Percentiles rank a stretch among this genome's conserved stretches.
Conservation (phyloP, 2,329 filamentous ascomycete genomes). For the Penicillium sp. region DNA sequence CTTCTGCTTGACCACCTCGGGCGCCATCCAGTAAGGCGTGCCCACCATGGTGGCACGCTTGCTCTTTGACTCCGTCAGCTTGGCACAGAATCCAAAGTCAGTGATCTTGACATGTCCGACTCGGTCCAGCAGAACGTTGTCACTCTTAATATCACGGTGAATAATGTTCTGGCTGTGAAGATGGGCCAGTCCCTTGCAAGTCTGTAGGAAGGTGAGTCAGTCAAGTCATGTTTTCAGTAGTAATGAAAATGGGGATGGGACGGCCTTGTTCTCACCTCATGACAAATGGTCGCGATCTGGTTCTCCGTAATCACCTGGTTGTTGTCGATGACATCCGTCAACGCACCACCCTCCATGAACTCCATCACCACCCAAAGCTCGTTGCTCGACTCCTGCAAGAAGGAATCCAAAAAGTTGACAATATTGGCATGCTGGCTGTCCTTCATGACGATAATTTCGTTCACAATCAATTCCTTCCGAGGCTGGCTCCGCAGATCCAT, state of each 20-base stretch:
- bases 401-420: constrained; percentile 97
- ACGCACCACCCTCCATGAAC: constrained; percentile 96
- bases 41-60: constrained; percentile 99
- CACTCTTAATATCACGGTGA: constrained; percentile 98
- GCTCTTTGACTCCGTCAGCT: constrained; percentile 92
- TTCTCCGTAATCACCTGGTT: constrained; percentile 92
- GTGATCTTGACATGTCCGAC: constrained; percentile 98
- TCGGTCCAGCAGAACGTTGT: constrained; percentile 93
- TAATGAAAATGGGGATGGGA: background rate
- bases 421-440: constrained; percentile 98
- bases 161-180: constrained; percentile 96
- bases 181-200: constrained; percentile 91
- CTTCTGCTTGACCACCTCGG: constrained; percentile 98
- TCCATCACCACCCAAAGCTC: constrained; percentile 99
- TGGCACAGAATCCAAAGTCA: constrained; percentile 98
- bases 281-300: constrained; percentile 95
- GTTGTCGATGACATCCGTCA: constrained; percentile 99
- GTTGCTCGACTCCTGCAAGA: constrained; percentile 88
- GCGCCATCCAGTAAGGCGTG: constrained; percentile 99
- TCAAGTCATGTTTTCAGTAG: background rate
- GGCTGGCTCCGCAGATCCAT: constrained; percentile 99
- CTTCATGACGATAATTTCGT: constrained; percentile 99
- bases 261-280: constrained; percentile 68
- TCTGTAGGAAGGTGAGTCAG: constrained; percentile 58
- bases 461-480: constrained; percentile 96